Base-by-base conservation (phyloP, 1,284 basidiomycete genomes). In the Fomitopsis schrenkii region DNA sequence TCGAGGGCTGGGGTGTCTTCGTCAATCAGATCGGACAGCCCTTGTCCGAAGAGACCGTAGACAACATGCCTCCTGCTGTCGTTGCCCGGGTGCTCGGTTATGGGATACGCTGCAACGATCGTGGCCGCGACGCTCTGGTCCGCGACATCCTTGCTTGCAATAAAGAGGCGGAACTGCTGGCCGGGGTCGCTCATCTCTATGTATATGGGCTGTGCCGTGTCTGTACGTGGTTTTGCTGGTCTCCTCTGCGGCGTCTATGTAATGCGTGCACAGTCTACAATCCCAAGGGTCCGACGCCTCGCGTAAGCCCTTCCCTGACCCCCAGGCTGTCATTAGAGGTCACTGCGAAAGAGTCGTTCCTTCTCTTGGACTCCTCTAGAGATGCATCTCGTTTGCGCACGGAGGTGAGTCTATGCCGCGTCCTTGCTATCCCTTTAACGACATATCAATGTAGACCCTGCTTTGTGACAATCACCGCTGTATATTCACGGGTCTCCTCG, bases 291-390 rank as follows among this genome's bases (percentile, higher is more conserved):
- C 45, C 45, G 7, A 48, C 26, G 6, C 45, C 45, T 15, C 5
- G 22, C 19, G 45, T 48, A n/a, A 53, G 56, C 19, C 45, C 60
- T 8, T 19, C 40, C 8, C 36, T 54, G 6, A 61, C 46, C 35
- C 60, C 60, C 44, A 33, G 41, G n/a, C 30, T 35, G 38, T 61
- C 36, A n/a, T 55, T 53, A 33, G 41, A 35, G 36, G 60, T 48
- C 22, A 22, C 22, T 2, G 22, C 22, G 1, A 22, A 22, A 1
- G 22, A 22, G 22, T 22, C 22, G n/a, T 2, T 22, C 22, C 22
- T 22, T 22, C 22, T 22, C 22, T 22, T 22, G 22, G 22, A 22
- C 22, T 22, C 22, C 22, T 22, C 22, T 22, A 22, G 22, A 22
- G 22, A 22, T 40, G 46, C 55, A 52, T 40, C 38, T 40, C 38